Percentiles rank a stretch among this genome's conserved stretches.
These are phyloP conservation scores for Furcasterigmium sp. DNA, from an alignment of 2,329 filamentous ascomycete genomes.

Conservation along the genomic window DNA sequence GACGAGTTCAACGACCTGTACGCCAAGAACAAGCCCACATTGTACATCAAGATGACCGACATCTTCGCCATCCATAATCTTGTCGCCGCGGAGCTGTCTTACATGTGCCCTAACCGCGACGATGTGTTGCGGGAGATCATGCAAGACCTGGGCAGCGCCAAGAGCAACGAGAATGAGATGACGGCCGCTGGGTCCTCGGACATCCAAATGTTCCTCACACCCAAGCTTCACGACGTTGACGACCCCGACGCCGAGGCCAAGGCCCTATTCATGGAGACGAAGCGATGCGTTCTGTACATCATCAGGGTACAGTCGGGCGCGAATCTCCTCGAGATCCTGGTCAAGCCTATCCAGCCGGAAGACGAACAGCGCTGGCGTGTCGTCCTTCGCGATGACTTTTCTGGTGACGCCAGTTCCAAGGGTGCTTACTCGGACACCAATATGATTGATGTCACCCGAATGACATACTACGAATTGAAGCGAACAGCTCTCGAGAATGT, in stretches of 20 bases:
- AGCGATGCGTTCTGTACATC: constrained; percentile 94
- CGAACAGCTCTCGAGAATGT: constrained; percentile 91
- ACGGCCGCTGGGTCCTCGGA: constrained; percentile 79
- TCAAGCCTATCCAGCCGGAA: constrained; percentile 80
- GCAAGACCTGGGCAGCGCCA: constrained; percentile 89
- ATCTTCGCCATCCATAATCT: constrained; percentile 95
- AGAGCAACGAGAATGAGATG: constrained; percentile 94
- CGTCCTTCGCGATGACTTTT: constrained; percentile 77
- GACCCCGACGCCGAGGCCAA: constrained; percentile 93
- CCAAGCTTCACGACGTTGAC: constrained; percentile 83
- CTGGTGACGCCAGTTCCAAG: constrained; percentile 59
- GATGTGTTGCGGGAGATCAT: constrained; percentile 89
- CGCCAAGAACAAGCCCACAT: constrained; percentile 88
- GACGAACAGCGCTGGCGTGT: constrained; percentile 86
- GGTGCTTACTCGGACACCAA: constrained; percentile 88
- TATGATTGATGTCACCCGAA: constrained; percentile 81
- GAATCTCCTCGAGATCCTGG: constrained; percentile 91
- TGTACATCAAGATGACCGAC: constrained; percentile 99
- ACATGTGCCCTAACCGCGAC: constrained; percentile 74
- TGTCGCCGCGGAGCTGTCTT: constrained; percentile 70
- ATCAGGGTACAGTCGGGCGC: constrained; percentile 90
- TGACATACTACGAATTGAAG: constrained; percentile 91
- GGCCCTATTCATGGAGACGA: constrained; percentile 95
- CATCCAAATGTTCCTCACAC: constrained; percentile 84
- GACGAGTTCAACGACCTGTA: constrained; percentile 99